Conservation (phyloP, 2,329 filamentous ascomycete species). For the Chrysoporthe puriensis region DNA sequence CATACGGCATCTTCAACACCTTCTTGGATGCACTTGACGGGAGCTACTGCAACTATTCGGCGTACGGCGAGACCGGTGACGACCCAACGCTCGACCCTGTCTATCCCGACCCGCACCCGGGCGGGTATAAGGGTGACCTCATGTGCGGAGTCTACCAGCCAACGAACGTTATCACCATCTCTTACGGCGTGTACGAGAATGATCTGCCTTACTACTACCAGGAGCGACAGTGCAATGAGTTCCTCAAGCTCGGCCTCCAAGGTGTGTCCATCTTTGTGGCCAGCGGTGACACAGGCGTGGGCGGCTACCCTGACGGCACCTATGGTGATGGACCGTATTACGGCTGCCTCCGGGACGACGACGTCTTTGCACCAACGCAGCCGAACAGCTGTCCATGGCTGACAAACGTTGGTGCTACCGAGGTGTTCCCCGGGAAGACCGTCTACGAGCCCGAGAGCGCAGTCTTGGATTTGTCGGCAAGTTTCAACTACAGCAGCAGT, state of each 20-base stretch:
- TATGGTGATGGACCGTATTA: constrained; percentile 41
- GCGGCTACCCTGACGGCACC: constrained; percentile 26
- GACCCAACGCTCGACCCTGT: constrained; percentile 46
- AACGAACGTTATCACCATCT: constrained; percentile 60
- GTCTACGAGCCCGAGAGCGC: constrained; percentile 30
- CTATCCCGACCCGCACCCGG: constrained; percentile 50
- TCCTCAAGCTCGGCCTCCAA: constrained; percentile 56
- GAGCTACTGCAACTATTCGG: constrained; percentile 53
- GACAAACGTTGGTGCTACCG: constrained; percentile 44
- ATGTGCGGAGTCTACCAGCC: constrained; percentile 46
- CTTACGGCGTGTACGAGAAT: constrained; percentile 58
- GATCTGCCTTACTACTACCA: constrained; percentile 59
- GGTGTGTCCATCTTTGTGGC: constrained; percentile 53
- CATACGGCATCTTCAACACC: constrained; percentile 33
- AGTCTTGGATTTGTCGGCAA: constrained; percentile 28
- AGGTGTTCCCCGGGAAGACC: constrained; percentile 31
- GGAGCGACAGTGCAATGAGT: constrained; percentile 53
- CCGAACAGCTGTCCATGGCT: constrained; percentile 52
- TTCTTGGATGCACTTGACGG: constrained; percentile 55
- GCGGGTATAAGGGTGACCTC: constrained; percentile 52
- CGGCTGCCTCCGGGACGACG: constrained; percentile 38
- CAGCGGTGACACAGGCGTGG: constrained; percentile 53
- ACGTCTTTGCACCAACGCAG: constrained; percentile 53
- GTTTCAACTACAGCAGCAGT: constrained; percentile 30
- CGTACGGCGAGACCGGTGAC: constrained; percentile 52